Base-by-base conservation (phyloP, 2,329 filamentous ascomycete species). In the Colletotrichum lupini region DNA sequence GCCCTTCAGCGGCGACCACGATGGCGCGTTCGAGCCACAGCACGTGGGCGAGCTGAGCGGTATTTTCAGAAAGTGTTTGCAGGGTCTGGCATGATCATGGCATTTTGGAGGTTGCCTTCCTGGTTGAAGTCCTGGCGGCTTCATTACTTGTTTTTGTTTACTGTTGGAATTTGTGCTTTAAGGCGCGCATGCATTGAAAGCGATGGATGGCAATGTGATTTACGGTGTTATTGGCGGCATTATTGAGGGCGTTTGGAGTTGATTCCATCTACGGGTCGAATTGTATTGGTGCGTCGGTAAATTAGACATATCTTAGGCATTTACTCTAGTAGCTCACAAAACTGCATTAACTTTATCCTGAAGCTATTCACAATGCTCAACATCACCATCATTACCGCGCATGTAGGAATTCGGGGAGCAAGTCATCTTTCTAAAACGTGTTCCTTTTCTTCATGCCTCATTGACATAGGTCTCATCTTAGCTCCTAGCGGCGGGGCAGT, bases 1-100 rank as follows among this genome's bases (percentile, higher is more conserved):
- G 30, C 75, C 76, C 2, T 77, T 77, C 37, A 76, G 76, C 57
- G 76, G 76, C 8, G 72, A 77, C 14, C 76, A 77, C 63, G 76
- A 77, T 59, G 68, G 76, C 7, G 76, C 76, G 11, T 77, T 77
- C 60, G 71, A 75, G 72, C 76, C 76, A 16, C 67, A 70, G 61
- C 58, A 67, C 57, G 74, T 77, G 24, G 75, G 70, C 22, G 76
- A 77, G 63, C 58, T 77, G 65, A 77, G 76, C 70, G 56, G 55
- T 16, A 77, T 77, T 46, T 63, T 77, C 32, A 61, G 76, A 32
- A 68, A 64, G 12, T 74, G 74, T 46, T 24, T 77, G 59, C 73
- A 74, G 52, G 73, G 55, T 5, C 28, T 76, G 16, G 55, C 60
- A 19, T 77, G 63, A 75, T 49, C 2, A 22, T 11, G 19, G 42